A percentile compares a stretch with the other conserved stretches of the same genome.
Evolutionary conservation across 2,329 filamentous ascomycete genomes (phyloP).

Genomic region (Colletotrichum lupini): DNA sequence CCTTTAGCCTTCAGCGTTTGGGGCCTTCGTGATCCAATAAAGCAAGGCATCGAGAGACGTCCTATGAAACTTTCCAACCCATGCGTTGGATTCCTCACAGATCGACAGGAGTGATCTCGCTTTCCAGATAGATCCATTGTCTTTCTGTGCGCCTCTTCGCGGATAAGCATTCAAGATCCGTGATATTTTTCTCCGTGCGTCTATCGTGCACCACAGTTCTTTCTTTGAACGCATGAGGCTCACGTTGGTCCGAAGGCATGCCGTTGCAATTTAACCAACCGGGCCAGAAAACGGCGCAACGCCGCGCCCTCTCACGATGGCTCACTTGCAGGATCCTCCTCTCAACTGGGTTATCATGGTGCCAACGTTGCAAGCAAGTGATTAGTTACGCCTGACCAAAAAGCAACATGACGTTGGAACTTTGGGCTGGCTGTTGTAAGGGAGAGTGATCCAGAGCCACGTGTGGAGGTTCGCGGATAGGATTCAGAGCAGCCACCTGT

Average conservation of each 20-base stretch:
- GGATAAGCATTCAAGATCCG: neutral
- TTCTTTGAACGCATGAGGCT: neutral
- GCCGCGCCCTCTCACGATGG: neutral
- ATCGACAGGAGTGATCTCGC: slow-evolving; percentile 6
- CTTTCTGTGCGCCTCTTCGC: neutral
- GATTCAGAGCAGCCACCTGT: neutral
- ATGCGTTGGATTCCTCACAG: neutral
- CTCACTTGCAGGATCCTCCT: neutral
- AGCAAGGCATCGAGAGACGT: neutral
- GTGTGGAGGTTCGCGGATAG: neutral
- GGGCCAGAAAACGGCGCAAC: neutral
- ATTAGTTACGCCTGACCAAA: neutral
- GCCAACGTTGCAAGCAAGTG: neutral
- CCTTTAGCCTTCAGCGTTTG: neutral
- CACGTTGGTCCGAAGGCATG: slow-evolving; percentile 15
- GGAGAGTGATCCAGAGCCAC: neutral
- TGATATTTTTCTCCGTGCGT: neutral
- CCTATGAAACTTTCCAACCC: neutral
- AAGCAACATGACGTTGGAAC: neutral
- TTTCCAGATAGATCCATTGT: neutral
- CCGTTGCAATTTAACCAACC: neutral
- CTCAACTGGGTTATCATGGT: neutral
- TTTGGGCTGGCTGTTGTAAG: neutral
- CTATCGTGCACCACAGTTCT: neutral
- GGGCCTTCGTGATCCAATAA: neutral